Base-by-base conservation (phyloP, 2,329 filamentous ascomycete species). In the Uncinocarpus reesii region DNA sequence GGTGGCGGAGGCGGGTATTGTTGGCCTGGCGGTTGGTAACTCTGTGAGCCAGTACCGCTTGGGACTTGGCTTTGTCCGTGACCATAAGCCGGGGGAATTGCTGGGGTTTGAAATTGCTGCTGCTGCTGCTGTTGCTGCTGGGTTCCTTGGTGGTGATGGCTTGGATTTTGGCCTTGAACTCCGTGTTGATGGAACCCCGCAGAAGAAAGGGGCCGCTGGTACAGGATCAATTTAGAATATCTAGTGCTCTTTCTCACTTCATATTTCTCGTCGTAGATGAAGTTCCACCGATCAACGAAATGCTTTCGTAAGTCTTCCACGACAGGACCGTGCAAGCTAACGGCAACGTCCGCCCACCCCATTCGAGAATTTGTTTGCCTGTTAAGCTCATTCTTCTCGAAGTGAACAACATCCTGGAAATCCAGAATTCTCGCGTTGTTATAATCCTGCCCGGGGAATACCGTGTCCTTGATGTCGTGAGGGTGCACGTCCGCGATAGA, bases 361-460 rank as follows among this genome's bases (percentile, higher is more conserved):
- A 98, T 96, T 24, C 92, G 83, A 6, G 89, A 89, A 58, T 83
- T 93, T 42, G 95, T 86, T 2, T 84, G 81, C 67, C 96, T 96
- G 65, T 81, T 87, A 13, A 96, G 72, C 63, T 95, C 87, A 56
- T 98, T 96, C 42, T 83, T 79, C 65, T 92, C 87, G 90, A 90
- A 96, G 61, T 95, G 83, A 24, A 85, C 66, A 1, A 96, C 92
- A 26, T 83, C 84, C 58, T 95, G 77, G 63, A 96, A 98, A 60
- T 98, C 92, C 83, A 94, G 85, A 57, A 96, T 82, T 31, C 90
- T 80, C 64, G 95, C 95, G 66, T 96, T 96, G 67, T 96, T 96
- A 72, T 93, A 96, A 60, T 98, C 92, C 62, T 98, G 92, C 0
- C 92, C 92, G 0, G 92, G 89, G 75, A 87, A 98, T 16, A 95